phyloP scores from a whole-genome alignment of 129 eudicot genomes.

The Calendula officinalis region DNA sequence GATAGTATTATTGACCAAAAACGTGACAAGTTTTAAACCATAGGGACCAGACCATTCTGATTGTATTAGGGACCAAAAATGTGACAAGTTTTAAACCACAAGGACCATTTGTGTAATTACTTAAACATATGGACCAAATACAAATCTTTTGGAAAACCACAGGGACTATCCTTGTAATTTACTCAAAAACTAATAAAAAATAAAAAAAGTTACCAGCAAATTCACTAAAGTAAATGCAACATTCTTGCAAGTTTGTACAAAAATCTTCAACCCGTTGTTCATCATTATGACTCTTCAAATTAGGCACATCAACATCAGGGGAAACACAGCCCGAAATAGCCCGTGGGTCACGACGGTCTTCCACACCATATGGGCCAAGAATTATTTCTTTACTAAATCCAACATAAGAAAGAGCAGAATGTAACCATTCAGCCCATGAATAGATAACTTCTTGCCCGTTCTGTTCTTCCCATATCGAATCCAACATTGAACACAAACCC shows the following conservation, averaged over 20 bases:
- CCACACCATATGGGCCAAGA: constrained; percentile 68
- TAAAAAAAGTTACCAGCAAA: constrained; percentile 53
- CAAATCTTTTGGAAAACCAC: neutral
- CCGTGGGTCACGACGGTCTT: constrained; percentile 49
- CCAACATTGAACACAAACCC: constrained; percentile 61
- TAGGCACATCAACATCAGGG: constrained; percentile 67
- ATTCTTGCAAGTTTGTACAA: constrained; percentile 61
- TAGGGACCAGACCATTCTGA: no score
- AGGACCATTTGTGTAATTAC: neutral
- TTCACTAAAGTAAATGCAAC: constrained; percentile 81
- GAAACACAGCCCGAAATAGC: constrained; percentile 71
- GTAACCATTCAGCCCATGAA: constrained; percentile 87
- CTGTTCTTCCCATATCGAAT: constrained; percentile 75
- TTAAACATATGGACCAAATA: neutral
- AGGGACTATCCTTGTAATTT: no score
- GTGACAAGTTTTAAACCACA: no score
- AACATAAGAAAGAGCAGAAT: constrained; percentile 57
- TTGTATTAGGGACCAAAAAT: no score
- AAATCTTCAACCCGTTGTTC: constrained; percentile 59
- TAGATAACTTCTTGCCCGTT: constrained; percentile 72
- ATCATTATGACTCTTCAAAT: constrained; percentile 64
- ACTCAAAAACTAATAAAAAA: no score
- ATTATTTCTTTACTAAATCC: constrained; percentile 55
- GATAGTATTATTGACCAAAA: no score
- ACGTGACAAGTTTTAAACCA: no score